Percentiles rank a stretch among this genome's conserved stretches.
Conservation (phyloP, 202 grass and related monocot genomes). For the Tripidium arundinaceum region DNA sequence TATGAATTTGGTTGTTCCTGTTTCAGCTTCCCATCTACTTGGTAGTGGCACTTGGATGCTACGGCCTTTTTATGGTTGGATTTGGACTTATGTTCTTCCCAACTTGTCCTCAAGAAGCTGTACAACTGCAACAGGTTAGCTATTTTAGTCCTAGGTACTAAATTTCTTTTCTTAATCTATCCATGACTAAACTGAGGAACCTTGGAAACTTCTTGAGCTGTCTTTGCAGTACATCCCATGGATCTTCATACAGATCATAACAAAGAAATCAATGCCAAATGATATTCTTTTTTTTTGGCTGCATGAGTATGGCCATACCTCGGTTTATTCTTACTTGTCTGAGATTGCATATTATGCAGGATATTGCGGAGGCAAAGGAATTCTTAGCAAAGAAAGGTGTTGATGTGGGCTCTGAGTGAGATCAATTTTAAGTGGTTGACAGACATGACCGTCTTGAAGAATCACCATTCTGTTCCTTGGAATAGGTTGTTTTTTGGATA, state of each 20-base stretch:
- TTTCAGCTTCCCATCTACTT: conserved; percentile 85
- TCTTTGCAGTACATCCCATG: neutral
- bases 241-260: neutral
- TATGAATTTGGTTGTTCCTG: neutral
- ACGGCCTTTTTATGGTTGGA: conserved; percentile 94
- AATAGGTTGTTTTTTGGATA: conserved; percentile 16
- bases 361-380: conserved; percentile 69
- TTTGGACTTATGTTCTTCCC: conserved; percentile 91
- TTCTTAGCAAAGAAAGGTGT: conserved; percentile 66
- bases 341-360: conserved; percentile 33
- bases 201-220: neutral
- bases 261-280: neutral
- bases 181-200: neutral
- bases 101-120: conserved; percentile 76
- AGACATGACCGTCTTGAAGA: neutral
- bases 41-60: conserved; percentile 77
- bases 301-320: neutral
- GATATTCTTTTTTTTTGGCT: neutral
- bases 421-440: neutral
- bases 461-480: neutral
- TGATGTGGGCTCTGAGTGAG: conserved; percentile 58
- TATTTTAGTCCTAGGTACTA: neutral
- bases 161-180: neutral
- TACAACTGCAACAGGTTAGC: conserved; percentile 74
- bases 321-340: neutral